These are phyloP conservation scores for Angophora floribunda DNA, from an alignment of 345 rosid genomes.

Conservation along the genomic window DNA sequence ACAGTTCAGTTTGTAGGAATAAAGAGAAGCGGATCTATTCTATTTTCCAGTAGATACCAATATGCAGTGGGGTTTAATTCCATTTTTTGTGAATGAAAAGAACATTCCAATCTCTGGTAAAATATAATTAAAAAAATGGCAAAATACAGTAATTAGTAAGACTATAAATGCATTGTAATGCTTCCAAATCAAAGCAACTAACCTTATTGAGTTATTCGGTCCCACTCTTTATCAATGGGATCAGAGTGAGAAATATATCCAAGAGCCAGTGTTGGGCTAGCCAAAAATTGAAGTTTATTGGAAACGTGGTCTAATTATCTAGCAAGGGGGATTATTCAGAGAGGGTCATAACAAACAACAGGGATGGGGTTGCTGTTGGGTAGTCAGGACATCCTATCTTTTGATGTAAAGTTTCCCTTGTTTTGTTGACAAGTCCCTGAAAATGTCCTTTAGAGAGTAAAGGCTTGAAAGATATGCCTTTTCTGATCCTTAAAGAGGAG, in stretches of 20 bases:
- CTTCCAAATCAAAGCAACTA: neutral
- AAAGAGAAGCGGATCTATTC: neutral
- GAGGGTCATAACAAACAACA: neutral
- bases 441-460: neutral
- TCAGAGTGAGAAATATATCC: neutral
- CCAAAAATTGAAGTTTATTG: neutral
- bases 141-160: neutral
- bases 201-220: neutral
- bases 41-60: neutral
- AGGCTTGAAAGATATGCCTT: neutral
- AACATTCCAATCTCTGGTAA: neutral
- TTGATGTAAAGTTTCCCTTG: neutral
- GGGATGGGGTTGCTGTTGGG: neutral
- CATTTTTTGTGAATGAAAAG: neutral
- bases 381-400: neutral
- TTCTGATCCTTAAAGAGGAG: neutral
- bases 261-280: neutral
- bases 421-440: neutral
- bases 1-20: neutral
- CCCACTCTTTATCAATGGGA: neutral
- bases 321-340: neutral
- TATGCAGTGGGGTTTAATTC: neutral
- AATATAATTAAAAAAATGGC: neutral
- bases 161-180: neutral
- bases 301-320: neutral